Evolutionary conservation across 2,329 filamentous ascomycete species (phyloP), one percentile per base, ranked within the genome.

Genomic region (Chaetomium sp.): DNA sequence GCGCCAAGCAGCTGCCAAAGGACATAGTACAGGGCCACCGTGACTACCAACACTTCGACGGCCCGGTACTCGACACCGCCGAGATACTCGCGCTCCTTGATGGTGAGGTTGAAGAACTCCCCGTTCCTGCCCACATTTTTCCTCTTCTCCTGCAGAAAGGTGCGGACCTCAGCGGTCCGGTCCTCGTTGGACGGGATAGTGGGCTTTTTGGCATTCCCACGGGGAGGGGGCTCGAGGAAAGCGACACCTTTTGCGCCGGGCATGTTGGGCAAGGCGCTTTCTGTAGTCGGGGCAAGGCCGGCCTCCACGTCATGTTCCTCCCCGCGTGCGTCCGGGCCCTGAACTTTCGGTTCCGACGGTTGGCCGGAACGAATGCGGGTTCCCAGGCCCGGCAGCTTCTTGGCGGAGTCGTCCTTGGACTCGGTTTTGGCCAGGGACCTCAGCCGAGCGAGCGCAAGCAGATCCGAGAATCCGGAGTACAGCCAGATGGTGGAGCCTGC

Each of bases 11-110:
- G 63, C 71, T 89, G 87, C 80, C 84, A 89, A 4, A 82, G 71
- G 31, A 81, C 72, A 29, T 83, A 87, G 72, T 90, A 91, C 8
- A 84, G 66, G 1, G 86, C 85, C 4, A 91, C 86, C 21, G 87
- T 72, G 68, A 84, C 79, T 2, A 84, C 80, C 1, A 90, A 78
- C 7, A 90, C 74, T 57, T 81, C 81, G 25, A 90, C 79, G n/a
- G 87, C 87, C 49, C 85, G 81, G 71, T 90, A 89, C 73, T 90
- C 87, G 62, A 82, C 84, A 0, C 87, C 86, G 25, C 87, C 87
- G 0, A 90, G 77, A 33, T 82, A 78, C 60, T 86, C 82, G 49
- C 85, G 80, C 69, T 88, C 83, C 12, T 80, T 78, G 23, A 79
- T 77, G 0, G 78, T 79, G 42, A 88, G 75, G 55, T 82, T 80